Base-by-base conservation (phyloP, 257 asterid species). In the Primulina eburnea region DNA sequence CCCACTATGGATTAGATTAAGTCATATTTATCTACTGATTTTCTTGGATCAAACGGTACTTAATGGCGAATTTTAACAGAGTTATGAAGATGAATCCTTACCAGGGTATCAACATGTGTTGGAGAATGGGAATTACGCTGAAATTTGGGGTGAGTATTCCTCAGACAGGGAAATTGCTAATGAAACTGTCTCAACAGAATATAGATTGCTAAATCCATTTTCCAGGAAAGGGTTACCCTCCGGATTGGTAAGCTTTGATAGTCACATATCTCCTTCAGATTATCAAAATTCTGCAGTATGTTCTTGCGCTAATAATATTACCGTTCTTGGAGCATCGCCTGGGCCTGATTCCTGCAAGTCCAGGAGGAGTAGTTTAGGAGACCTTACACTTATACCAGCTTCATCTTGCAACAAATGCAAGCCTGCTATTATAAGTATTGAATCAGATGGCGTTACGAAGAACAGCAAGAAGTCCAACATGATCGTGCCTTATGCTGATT, bases 81-180 rank as follows among this genome's bases (percentile, higher is more conserved):
- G 91, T 69, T 90, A 90, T 71, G 96, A 82, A 9, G 95, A 90
- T 6, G 97, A 89, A 11, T 87, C 96, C 65, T 63, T 89, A 12
- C 80, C 90, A 17, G 89, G 90, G 30, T 88, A 84, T 68, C 34
- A 32, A 68, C 73, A 77, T 52, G 76, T 74, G 35, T 26, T 73
- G 52, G 92, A 88, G 35, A 82, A 65, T 65, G 81, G 78, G 60
- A 85, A 71, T 69, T 82, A 78, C 34, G 75, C 85, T 3, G 96
- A 83, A 62, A 71, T 76, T 64, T 87, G 95, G 92, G 93, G 80
- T 20, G 91, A 77, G 0, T 79, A 69, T 74, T 78, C 76, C 62
- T 55, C 78, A 17, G 77, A 78, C 56, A 86, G 73, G n/a, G 62
- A 50, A 30, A 81, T 76, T 60, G 70, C 61, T 6, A 82, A 79